These are phyloP conservation scores for Craspedostauros australis DNA, from an alignment of 108 stramenopile genomes.

Conservation along the genomic window DNA sequence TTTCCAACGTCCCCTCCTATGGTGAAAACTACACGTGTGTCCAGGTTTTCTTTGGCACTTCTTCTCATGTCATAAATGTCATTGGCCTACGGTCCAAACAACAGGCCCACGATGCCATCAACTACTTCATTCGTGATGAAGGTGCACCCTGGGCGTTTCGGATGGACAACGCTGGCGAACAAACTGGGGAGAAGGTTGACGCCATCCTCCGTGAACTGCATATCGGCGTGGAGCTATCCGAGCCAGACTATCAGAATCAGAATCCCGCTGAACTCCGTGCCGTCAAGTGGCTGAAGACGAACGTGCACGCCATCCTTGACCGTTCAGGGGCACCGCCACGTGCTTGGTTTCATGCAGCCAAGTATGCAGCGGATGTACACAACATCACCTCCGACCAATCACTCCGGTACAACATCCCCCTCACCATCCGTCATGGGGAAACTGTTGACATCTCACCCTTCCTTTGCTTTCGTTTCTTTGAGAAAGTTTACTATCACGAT, in stretches of 20 bases:
- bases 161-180: too few species aligned
- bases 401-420: constrained; percentile 9
- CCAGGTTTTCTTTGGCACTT: too few species aligned
- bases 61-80: too few species aligned
- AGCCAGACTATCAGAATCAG: constrained; percentile 25
- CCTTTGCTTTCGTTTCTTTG: constrained; percentile 11
- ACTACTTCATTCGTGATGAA: too few species aligned
- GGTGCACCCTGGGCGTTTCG: too few species aligned
- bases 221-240: too few species aligned
- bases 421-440: neutral
- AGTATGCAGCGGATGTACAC: constrained; percentile 4
- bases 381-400: constrained; percentile 10
- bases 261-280: constrained; percentile 25
- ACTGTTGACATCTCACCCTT: constrained; percentile 21
- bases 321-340: constrained; percentile 10
- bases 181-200: too few species aligned
- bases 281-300: constrained; percentile 7
- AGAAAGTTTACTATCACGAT: constrained; percentile 16
- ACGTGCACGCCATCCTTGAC: constrained; percentile 5
- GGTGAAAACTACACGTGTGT: too few species aligned
- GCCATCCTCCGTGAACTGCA: too few species aligned
- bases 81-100: too few species aligned
- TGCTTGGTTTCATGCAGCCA: constrained; percentile 11
- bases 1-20: too few species aligned
- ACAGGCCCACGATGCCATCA: too few species aligned